Evolutionary conservation across 1,139 yeast species (phyloP), one percentile per base, ranked within the genome.

Genomic region (Nadsonia starkeyi-henricii): DNA sequence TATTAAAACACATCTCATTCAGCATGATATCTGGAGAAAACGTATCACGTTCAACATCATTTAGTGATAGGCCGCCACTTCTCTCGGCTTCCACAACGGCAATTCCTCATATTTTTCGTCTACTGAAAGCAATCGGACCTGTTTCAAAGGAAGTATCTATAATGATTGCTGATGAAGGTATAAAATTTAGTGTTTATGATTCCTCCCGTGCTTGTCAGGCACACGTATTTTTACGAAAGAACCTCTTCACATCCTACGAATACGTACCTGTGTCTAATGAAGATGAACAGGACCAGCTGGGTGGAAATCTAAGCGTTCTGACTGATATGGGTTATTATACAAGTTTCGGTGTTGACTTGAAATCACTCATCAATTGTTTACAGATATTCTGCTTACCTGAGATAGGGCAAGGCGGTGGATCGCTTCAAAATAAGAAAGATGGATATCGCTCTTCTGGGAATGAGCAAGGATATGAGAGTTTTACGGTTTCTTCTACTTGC

Each of bases 31-130:
- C 17, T 7, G 39, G 17, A 33, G 39, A n/a, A 9, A 15, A 33
- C 12, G 39, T 15, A 13, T n/a, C 17, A n/a, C 39, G 39, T 33
- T 33, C 39, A 33, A 33, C 12, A 15, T 33, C 39, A 15, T n/a
- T 33, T 13, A 4, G 15, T 33, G 39, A 33, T 33, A 12, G 39
- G 12, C 39, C 21, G 37, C 39, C 42, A 17, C 46, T 51, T 23
- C 60, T 62, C 47, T 50, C 61, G 9, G 64, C 64, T 20, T 48
- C 62, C n/a, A 62, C 65, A 9, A 52, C 61, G 2, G 51, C 52
- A 20, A 55, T 59, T 15, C 33, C 50, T 30, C 64, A 62, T 45
- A 54, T 62, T 13, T 54, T 53, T 47, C 54, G 54, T 8, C 59
- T 62, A 20, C 54, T 62, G 19, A 53, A 50, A 42, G 59, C 65